Evolutionary conservation across 2,329 filamentous ascomycete species (phyloP).

Genomic region (Taxawa tesnikishii): DNA sequence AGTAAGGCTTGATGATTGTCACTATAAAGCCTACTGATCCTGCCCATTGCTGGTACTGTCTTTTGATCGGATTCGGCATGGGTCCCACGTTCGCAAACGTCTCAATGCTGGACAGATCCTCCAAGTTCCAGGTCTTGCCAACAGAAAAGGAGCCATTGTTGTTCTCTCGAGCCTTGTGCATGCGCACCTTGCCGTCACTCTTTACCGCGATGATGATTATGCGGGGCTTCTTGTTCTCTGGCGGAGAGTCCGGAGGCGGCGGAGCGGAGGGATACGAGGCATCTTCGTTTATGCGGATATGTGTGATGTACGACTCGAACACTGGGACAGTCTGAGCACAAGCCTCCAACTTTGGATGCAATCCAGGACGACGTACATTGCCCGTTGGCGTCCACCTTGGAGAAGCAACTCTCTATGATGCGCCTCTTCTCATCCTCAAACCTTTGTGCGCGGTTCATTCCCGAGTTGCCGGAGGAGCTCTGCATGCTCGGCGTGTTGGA

Average conservation of each 20-base stretch:
- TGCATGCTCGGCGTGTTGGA: background rate
- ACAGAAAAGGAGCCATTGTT: conserved; percentile 89
- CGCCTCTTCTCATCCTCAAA: conserved; percentile 96
- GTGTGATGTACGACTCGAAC: conserved; percentile 93
- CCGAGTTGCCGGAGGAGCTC: conserved; percentile 1
- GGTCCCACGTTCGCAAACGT: conserved; percentile 53
- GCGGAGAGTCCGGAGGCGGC: conserved; percentile 63
- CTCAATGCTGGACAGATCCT: conserved; percentile 74
- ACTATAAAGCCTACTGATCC: conserved; percentile 76
- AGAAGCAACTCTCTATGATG: conserved; percentile 91
- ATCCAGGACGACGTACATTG: conserved; percentile 60
- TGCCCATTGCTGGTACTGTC: conserved; percentile 59
- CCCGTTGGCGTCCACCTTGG: conserved; percentile 76
- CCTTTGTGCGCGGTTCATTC: conserved; percentile 53
- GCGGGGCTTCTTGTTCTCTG: conserved; percentile 71
- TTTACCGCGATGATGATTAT: conserved; percentile 89
- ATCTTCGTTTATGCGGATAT: conserved; percentile 85
- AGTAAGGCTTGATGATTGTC: conserved; percentile 86
- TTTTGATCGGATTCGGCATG: conserved; percentile 30
- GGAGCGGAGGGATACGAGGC: conserved; percentile 70
- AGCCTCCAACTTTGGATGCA: too few relatives aligned
- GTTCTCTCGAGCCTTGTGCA: conserved; percentile 97
- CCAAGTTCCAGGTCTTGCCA: conserved; percentile 94
- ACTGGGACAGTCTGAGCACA: too few relatives aligned
- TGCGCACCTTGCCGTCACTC: conserved; percentile 80